phyloP scores from a whole-genome alignment of 1,284 basidiomycete species.

The Trametes pubescens region DNA sequence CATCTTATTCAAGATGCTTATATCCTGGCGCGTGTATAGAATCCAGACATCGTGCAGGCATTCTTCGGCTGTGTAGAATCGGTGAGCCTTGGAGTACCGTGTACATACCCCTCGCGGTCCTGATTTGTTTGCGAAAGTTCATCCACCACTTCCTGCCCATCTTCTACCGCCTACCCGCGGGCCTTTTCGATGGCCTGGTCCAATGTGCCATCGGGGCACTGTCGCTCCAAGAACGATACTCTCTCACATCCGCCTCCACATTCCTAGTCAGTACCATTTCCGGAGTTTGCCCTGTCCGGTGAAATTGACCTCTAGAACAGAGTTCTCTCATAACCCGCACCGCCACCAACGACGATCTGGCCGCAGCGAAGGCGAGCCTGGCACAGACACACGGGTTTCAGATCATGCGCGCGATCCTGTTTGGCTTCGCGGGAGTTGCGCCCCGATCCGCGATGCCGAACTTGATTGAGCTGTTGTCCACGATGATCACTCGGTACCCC shows the following conservation, averaged over 20 bases:
- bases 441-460: constrained; percentile 87
- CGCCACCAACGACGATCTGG: constrained; percentile 60
- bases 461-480: constrained; percentile 80
- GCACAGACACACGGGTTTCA: constrained; percentile 70
- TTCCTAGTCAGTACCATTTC: constrained; percentile 70
- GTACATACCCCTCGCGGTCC: background rate
- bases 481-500: constrained; percentile 63
- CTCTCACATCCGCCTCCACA: constrained; percentile 80
- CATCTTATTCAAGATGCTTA: background rate
- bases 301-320: constrained; percentile 43
- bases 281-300: background rate
- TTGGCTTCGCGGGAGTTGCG: constrained; percentile 82
- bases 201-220: constrained; percentile 77
- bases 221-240: constrained; percentile 86
- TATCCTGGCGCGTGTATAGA: constrained; percentile 49
- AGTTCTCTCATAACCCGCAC: constrained; percentile 69
- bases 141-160: constrained; percentile 77
- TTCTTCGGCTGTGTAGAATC: constrained; percentile 85
- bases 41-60: constrained; percentile 89
- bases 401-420: constrained; percentile 76
- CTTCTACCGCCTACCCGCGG: constrained; percentile 74
- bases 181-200: constrained; percentile 75
- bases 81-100: constrained; percentile 47
- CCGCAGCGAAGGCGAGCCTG: constrained; percentile 56
- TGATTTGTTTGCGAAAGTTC: constrained; percentile 51